A percentile compares a stretch with the other conserved stretches of the same genome.
Conservation (phyloP, 2,329 filamentous ascomycete genomes). For the Onygenales sp. region DNA sequence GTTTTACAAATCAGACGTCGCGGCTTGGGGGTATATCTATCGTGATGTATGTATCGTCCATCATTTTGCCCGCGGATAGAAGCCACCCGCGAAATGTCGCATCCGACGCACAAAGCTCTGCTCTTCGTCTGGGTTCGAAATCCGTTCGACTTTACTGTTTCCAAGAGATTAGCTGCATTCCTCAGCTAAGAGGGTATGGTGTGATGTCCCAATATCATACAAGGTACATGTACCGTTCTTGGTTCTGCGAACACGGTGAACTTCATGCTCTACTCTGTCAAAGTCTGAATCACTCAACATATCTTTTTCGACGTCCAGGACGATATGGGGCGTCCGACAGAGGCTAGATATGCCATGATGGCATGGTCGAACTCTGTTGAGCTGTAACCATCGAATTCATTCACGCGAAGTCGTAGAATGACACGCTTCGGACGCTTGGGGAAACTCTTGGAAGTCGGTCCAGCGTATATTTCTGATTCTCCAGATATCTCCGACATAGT, state of each 20-base stretch:
- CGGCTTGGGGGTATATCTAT: neutral
- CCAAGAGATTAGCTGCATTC: neutral
- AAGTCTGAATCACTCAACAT: conserved; percentile 5
- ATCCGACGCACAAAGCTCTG: conserved; percentile 6
- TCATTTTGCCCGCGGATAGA: conserved; percentile 7
- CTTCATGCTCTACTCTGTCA: conserved; percentile 4
- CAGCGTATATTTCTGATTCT: neutral
- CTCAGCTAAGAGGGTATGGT: neutral
- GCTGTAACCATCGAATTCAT: conserved; percentile 1
- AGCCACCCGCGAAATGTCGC: conserved; percentile 4
- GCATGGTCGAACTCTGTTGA: conserved; percentile 5
- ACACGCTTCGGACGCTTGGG: neutral
- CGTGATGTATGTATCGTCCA: neutral
- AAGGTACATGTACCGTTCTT: conserved; percentile 4
- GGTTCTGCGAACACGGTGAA: conserved; percentile 5
- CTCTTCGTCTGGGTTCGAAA: conserved; percentile 3
- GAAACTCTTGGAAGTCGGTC: neutral
- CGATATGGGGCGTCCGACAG: conserved; percentile 5
- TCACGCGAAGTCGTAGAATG: conserved; percentile 3
- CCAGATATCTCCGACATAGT: conserved; percentile 1
- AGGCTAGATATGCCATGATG: conserved; percentile 5
- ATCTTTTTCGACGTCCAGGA: conserved; percentile 6
- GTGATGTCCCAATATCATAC: conserved; percentile 1
- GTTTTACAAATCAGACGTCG: neutral
- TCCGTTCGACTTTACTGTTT: conserved; percentile 4